phyloP scores from a whole-genome alignment of 2,329 filamentous ascomycete species.

The Colletotrichum higginsianum region DNA sequence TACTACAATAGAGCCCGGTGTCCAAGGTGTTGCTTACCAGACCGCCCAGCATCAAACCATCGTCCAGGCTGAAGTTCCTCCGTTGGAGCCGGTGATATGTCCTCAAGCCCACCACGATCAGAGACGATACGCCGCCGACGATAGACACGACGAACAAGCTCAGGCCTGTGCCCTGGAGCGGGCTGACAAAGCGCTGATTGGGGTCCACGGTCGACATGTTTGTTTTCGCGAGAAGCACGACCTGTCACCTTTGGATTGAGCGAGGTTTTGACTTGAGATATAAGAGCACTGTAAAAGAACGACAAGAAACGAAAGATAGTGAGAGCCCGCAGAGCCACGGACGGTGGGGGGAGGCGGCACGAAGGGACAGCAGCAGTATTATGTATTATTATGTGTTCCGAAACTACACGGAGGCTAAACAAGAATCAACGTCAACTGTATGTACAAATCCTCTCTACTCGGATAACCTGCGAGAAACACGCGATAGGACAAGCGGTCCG shows the following conservation, averaged over 20 bases:
- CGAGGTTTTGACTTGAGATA: neutral
- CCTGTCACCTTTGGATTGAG: neutral
- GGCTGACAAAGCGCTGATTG: conserved; percentile 33
- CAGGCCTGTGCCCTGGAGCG: conserved; percentile 38
- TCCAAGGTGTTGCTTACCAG: conserved; percentile 22
- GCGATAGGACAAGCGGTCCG: neutral
- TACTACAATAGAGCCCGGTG: too few species aligned
- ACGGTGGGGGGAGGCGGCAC: too few species aligned
- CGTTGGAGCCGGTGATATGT: conserved; percentile 37
- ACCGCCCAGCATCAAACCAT: conserved; percentile 43
- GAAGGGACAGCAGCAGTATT: too few species aligned
- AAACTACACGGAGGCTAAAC: neutral
- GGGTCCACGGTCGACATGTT: conserved; percentile 40
- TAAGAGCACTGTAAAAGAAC: neutral
- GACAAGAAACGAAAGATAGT: neutral
- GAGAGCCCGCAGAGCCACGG: neutral
- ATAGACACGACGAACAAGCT: conserved; percentile 44
- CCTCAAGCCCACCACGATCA: conserved; percentile 42
- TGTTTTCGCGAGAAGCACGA: neutral
- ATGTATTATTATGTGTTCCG: neutral
- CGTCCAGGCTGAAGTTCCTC: conserved; percentile 37
- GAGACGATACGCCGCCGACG: conserved; percentile 41
- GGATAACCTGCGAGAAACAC: neutral
- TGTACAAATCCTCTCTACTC: neutral
- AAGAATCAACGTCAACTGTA: neutral